Evolutionary conservation across 345 rosid genomes (phyloP).

Genomic region (Brassica nigra): DNA sequence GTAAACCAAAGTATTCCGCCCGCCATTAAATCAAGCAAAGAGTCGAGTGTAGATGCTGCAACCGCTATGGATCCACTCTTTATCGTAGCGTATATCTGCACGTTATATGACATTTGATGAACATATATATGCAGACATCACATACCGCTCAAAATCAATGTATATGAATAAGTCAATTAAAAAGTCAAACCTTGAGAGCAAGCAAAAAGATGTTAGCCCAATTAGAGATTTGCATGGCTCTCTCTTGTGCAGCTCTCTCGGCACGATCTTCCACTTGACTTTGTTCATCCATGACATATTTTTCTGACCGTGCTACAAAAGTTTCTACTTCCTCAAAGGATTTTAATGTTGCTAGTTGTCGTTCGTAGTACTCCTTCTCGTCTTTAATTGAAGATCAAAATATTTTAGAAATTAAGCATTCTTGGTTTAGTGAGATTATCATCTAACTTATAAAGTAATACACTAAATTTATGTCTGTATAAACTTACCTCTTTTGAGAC

Average conservation of each 20-base stretch:
- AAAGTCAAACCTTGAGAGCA: conserved; percentile 60
- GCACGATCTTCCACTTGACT: conserved; percentile 45
- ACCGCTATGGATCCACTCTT: conserved; percentile 91
- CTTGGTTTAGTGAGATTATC: background rate
- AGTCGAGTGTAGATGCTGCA: conserved; percentile 95
- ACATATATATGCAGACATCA: background rate
- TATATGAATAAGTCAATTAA: background rate
- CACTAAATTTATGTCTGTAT: background rate
- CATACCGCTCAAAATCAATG: background rate
- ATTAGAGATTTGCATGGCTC: conserved; percentile 81
- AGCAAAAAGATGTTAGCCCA: conserved; percentile 72
- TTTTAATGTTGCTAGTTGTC: conserved; percentile 68
- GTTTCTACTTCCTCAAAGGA: conserved; percentile 79
- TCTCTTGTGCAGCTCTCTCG: conserved; percentile 52
- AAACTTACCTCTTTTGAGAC: conserved; percentile 55
- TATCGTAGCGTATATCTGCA: conserved; percentile 78
- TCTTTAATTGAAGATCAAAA: conserved; percentile 39
- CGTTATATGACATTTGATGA: conserved; percentile 14
- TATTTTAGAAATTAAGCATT: background rate
- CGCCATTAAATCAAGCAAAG: conserved; percentile 93
- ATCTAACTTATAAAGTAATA: background rate
- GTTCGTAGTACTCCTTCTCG: conserved; percentile 74
- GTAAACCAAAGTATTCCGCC: conserved; percentile 97
- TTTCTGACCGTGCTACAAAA: conserved; percentile 32
- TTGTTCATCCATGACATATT: conserved; percentile 38